Percentiles rank a stretch among this genome's conserved stretches.
phyloP scores from a whole-genome alignment of 2,329 filamentous ascomycete species.

The Colletotrichum ledebouriae region DNA sequence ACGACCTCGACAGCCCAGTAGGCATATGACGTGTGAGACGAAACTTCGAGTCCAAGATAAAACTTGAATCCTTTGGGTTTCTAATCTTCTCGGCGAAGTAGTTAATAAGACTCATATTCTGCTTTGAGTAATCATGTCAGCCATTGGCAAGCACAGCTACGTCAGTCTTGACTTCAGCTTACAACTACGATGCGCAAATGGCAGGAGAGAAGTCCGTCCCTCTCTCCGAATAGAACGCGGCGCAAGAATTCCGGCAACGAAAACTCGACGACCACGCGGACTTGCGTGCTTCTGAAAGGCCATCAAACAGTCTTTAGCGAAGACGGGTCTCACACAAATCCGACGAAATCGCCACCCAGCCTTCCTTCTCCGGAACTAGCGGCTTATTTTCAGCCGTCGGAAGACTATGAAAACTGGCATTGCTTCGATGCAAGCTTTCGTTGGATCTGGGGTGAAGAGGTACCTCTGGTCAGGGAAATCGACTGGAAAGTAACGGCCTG shows the following conservation, averaged over 20 bases:
- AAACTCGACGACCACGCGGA: conserved; percentile 30
- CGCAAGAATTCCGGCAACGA: conserved; percentile 10
- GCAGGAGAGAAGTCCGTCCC: conserved; percentile 1
- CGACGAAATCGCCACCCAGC: conserved; percentile 53
- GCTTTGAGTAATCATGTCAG: too few species aligned
- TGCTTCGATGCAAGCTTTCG: conserved; percentile 7
- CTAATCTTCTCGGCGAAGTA: too few species aligned
- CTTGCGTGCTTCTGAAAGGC: conserved; percentile 42
- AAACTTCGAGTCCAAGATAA: too few species aligned
- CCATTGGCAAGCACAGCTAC: too few species aligned
- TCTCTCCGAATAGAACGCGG: not conserved
- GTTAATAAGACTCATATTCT: too few species aligned
- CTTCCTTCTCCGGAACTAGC: conserved; percentile 59
- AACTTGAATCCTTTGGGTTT: too few species aligned
- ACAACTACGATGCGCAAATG: not conserved
- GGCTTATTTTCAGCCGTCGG: conserved; percentile 50
- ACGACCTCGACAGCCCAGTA: too few species aligned
- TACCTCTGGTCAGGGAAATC: conserved; percentile 2
- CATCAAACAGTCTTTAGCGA: conserved; percentile 37
- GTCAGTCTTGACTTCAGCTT: not conserved
- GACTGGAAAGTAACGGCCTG: conserved; percentile 23
- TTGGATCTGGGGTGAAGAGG: conserved; percentile 10
- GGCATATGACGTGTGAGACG: too few species aligned
- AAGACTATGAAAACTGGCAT: conserved; percentile 44
- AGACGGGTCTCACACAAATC: conserved; percentile 38